Base-by-base conservation (phyloP, 164 flowering plant genomes). In the Piper longum region DNA sequence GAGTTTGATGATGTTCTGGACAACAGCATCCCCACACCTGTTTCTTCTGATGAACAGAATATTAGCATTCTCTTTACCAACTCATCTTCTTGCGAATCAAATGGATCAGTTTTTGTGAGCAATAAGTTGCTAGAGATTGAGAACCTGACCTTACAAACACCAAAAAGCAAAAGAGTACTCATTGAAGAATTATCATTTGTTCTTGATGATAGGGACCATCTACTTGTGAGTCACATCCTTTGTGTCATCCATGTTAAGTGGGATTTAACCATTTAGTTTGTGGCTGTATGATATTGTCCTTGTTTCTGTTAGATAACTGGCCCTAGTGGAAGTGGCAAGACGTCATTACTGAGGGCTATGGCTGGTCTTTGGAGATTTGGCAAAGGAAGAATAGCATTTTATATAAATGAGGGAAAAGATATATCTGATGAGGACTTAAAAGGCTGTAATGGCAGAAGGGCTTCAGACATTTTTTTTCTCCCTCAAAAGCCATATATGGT, bases 401-500 rank as follows among this genome's bases (percentile, higher is more conserved):
- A 82, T 71, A 56, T 78, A 42, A 69, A 73, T 59, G 80, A 73
- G 66, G 70, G 67, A 19, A 76, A 63, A 60, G 71, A 72, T 71
- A 71, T 73, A 63, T 62, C 66, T 7, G 19, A 55, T 61, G 64
- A 16, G 58, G 70, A 65, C 51, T 48, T 44, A 65, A 68, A 65
- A 52, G 67, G 45, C 43, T 68, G 63, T 2, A 65, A 48, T n/a
- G 16, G 59, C 57, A 76, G 64, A 68, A 82, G 74, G 64, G 64
- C 67, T 40, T 70, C 72, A 67, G 78, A 72, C 42, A 74, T 82
- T 64, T 85, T 95, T 74, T 95, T 95, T 74, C 95, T 95, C 67
- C 99, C 99, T 66, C 97, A 90, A 71, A 85, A 82, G 69, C 99
- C 99, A 61, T 93, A 93, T 72, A 87, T 93, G 99, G 92, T 82